Evolutionary conservation across 495 filamentous ascomycete species (phyloP).

Genomic region (Rhizodiscina lignyota): DNA sequence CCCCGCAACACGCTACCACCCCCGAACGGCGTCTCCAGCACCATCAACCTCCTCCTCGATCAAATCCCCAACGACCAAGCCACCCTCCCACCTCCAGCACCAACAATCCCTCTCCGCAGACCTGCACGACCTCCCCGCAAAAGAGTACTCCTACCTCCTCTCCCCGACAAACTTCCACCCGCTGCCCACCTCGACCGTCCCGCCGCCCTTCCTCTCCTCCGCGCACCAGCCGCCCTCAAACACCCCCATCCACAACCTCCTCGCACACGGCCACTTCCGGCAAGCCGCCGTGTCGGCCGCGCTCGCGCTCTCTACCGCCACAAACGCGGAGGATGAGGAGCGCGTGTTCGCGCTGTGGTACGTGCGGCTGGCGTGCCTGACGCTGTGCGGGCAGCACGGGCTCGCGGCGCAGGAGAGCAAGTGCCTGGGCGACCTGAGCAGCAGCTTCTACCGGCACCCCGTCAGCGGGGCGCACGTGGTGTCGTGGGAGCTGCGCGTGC

Average conservation of each 20-base stretch:
- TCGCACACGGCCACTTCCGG: constrained; percentile 46
- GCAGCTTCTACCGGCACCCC: constrained; percentile 40
- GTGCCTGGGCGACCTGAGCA: constrained; percentile 62
- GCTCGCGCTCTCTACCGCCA: constrained; percentile 39
- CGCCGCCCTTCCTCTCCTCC: constrained; percentile 20
- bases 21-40: not conserved
- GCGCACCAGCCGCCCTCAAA: constrained; percentile 26
- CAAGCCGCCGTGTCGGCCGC: constrained; percentile 58
- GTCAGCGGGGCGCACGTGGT: constrained; percentile 34
- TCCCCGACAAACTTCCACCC: constrained; percentile 45
- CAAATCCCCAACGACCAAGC: not conserved
- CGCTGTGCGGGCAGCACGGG: constrained; percentile 45
- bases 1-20: not conserved
- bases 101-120: not conserved
- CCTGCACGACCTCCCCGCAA: not conserved
- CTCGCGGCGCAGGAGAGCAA: constrained; percentile 79
- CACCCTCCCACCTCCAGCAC: not conserved
- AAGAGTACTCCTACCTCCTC: constrained; percentile 18
- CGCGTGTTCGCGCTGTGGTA: constrained; percentile 66
- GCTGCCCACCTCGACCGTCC: constrained; percentile 31
- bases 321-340: constrained; percentile 35
- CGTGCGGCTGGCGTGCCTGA: constrained; percentile 67
- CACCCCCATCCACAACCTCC: constrained; percentile 35
- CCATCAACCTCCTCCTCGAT: not conserved
- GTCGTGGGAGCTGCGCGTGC: constrained; percentile 74